These are phyloP conservation scores for Mallotus nudiflorus DNA, from an alignment of 345 rosid species.

Conservation along the genomic window DNA sequence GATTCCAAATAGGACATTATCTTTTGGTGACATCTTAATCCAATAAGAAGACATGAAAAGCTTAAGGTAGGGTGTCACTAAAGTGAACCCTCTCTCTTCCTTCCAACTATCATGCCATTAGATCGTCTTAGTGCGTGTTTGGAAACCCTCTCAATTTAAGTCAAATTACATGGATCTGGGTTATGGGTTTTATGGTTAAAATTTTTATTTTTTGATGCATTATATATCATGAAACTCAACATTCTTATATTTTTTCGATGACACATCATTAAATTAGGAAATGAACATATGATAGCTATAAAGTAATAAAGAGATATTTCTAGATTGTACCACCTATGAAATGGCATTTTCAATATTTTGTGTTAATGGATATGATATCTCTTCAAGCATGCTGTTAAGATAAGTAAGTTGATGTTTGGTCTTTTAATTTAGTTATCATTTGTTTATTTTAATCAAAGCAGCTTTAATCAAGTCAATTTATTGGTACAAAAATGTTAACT, in stretches of 20 bases:
- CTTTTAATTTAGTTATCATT: background rate
- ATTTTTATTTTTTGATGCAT: too few species aligned
- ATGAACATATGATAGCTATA: conserved; percentile 67
- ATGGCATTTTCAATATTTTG: conserved; percentile 77
- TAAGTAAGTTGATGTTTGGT: background rate
- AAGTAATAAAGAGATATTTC: conserved; percentile 70
- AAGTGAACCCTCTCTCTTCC: too few species aligned
- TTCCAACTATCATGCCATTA: too few species aligned
- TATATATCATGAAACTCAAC: too few species aligned
- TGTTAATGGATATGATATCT: conserved; percentile 62
- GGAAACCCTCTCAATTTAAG: too few species aligned
- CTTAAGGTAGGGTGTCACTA: too few species aligned
- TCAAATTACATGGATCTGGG: too few species aligned
- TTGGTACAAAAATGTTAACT: conserved; percentile 51
- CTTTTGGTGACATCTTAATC: too few species aligned
- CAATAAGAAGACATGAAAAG: too few species aligned
- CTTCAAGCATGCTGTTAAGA: conserved; percentile 50
- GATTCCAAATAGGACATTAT: too few species aligned
- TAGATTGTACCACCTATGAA: conserved; percentile 58
- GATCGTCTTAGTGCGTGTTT: too few species aligned
- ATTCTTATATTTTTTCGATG: background rate
- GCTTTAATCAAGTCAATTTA: conserved; percentile 1
- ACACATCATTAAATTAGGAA: conserved; percentile 24
- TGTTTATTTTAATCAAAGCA: conserved; percentile 10
- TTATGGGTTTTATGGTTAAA: too few species aligned